Evolutionary conservation across 1,284 basidiomycete genomes (phyloP).

Genomic region (Sporisorium graminicola): DNA sequence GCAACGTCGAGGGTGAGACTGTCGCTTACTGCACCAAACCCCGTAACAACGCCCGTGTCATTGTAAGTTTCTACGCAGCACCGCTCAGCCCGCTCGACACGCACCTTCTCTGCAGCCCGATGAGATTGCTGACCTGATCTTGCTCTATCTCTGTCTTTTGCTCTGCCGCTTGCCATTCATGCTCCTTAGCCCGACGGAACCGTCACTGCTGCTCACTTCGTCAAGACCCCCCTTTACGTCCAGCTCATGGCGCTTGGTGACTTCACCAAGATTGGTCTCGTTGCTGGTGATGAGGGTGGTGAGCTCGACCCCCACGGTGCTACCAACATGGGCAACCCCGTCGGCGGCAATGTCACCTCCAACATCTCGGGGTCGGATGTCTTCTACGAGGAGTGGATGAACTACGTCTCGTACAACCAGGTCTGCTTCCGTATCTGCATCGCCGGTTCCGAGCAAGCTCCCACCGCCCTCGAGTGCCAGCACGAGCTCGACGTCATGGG

Average conservation of each 20-base stretch:
- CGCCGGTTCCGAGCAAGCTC: conserved; percentile 58
- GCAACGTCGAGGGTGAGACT: conserved; percentile 77
- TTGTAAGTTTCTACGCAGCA: conserved; percentile 15
- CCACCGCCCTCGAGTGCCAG: conserved; percentile 63
- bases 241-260: conserved; percentile 72
- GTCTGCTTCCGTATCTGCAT: conserved; percentile 69
- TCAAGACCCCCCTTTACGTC: conserved; percentile 70
- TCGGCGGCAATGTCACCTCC: conserved; percentile 73
- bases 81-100: too few relatives aligned
- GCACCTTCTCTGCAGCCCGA: too few relatives aligned
- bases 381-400: conserved; percentile 74
- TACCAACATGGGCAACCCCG: conserved; percentile 72
- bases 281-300: conserved; percentile 61
- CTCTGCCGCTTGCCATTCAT: neutral
- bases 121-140: conserved; percentile 15
- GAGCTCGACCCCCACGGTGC: conserved; percentile 70
- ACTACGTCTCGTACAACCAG: conserved; percentile 65
- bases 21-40: conserved; percentile 80
- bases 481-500: conserved; percentile 68
- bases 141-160: too few relatives aligned
- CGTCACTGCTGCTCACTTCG: conserved; percentile 66
- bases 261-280: conserved; percentile 67
- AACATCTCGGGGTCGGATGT: conserved; percentile 73
- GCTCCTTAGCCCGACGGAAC: conserved; percentile 61
- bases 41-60: conserved; percentile 69